Conservation (phyloP, 2,329 filamentous ascomycete genomes). For the Aspergillus brasiliensis region DNA sequence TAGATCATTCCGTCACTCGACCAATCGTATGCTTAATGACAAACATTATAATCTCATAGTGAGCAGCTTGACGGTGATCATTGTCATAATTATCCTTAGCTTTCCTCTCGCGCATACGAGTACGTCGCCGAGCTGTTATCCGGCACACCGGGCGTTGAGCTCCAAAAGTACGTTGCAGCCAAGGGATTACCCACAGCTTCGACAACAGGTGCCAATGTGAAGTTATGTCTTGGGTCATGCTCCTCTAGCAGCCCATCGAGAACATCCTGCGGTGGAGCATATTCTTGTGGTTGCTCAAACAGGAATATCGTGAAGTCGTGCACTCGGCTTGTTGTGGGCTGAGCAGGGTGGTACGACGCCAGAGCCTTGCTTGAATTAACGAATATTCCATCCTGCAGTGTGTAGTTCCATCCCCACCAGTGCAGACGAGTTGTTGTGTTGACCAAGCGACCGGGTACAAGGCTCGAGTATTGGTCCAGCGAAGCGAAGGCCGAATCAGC, state of each 20-base stretch:
- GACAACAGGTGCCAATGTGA: not conserved
- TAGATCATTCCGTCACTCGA: too few relatives aligned
- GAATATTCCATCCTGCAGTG: not conserved
- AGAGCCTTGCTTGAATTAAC: not conserved
- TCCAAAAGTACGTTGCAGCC: not conserved
- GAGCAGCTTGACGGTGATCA: not conserved
- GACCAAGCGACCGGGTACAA: not conserved
- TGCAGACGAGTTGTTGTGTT: not conserved
- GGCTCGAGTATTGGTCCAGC: not conserved
- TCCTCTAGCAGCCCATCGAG: not conserved
- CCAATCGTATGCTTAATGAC: too few relatives aligned
- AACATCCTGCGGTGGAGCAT: not conserved
- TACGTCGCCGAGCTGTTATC: not conserved
- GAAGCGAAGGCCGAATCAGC: not conserved
- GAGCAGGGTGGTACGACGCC: not conserved
- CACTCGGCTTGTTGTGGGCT: not conserved
- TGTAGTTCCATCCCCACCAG: not conserved
- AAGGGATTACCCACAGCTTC: not conserved
- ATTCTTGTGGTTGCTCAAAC: not conserved
- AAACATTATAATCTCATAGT: not conserved
- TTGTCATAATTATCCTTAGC: too few relatives aligned
- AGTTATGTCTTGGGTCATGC: not conserved
- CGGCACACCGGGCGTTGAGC: not conserved
- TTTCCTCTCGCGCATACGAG: too few relatives aligned
- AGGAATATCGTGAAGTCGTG: not conserved